phyloP scores from a whole-genome alignment of 2,329 filamentous ascomycete genomes.

The Neopestalotiopsis rosae region DNA sequence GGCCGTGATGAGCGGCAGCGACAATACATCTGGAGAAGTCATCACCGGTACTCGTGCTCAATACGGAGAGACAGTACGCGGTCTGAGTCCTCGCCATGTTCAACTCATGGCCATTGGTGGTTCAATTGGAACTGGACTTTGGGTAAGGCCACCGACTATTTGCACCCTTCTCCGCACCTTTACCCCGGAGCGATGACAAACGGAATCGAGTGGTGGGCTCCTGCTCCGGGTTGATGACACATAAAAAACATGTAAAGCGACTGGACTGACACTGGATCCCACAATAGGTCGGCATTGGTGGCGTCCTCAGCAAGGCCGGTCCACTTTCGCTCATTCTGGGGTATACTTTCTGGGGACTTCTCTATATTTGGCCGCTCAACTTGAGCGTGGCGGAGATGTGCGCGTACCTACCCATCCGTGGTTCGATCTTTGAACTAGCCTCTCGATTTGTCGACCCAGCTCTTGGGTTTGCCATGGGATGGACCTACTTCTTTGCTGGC shows the following conservation, averaged over 20 bases:
- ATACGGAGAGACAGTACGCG: slow-evolving; percentile 29
- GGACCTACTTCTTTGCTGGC: slow-evolving; percentile 56
- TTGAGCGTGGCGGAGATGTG: slow-evolving; percentile 62
- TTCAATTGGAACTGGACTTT: slow-evolving; percentile 51
- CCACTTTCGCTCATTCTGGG: slow-evolving; percentile 50
- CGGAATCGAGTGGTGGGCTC: neutral
- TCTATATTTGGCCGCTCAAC: slow-evolving; percentile 51
- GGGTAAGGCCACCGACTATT: slow-evolving; percentile 28
- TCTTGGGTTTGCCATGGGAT: slow-evolving; percentile 60
- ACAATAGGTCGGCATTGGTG: slow-evolving; percentile 45
- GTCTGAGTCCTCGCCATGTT: slow-evolving; percentile 45
- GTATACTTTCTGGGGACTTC: slow-evolving; percentile 49
- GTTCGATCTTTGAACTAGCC: slow-evolving; percentile 60
- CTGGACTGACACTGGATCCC: neutral
- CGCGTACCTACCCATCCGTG: slow-evolving; percentile 58
- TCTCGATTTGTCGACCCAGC: slow-evolving; percentile 61
- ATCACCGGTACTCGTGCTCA: slow-evolving; percentile 4
- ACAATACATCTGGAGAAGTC: slow-evolving; percentile 16
- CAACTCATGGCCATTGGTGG: slow-evolving; percentile 57
- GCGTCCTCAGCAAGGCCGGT: slow-evolving; percentile 46
- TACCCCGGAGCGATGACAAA: slow-evolving; percentile 14
- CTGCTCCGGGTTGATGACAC: neutral
- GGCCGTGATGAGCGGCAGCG: slow-evolving; percentile 8
- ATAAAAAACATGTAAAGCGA: slow-evolving; percentile 1
- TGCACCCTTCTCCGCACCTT: neutral